Percentiles rank a stretch among this genome's conserved stretches.
Conservation (phyloP, 192 early-diverging fungal genomes). For the Coemansia sp. region DNA sequence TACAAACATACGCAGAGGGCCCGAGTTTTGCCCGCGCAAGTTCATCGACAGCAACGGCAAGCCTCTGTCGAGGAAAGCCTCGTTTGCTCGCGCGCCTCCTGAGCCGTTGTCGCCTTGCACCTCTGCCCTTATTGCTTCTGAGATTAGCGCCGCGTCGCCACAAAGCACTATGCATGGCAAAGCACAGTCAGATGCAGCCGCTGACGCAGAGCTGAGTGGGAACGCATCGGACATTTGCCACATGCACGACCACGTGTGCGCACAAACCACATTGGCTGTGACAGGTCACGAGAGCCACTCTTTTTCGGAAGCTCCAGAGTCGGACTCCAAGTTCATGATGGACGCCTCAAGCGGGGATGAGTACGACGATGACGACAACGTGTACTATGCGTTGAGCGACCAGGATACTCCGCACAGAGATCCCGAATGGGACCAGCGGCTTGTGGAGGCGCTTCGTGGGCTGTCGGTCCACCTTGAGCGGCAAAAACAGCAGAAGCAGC, state of each 20-base stretch:
- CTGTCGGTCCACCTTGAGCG: constrained; percentile 18
- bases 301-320: background rate
- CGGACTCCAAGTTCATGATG: background rate
- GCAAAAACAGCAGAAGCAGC: constrained; percentile 1
- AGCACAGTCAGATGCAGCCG: background rate
- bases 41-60: constrained; percentile 43
- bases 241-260: background rate
- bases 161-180: background rate
- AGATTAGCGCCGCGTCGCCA: background rate
- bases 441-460: constrained; percentile 36
- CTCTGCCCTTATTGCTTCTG: background rate
- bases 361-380: constrained; percentile 10
- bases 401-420: constrained; percentile 42
- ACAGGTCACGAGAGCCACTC: background rate
- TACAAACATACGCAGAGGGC: constrained; percentile 23
- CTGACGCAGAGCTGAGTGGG: background rate
- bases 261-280: constrained; percentile 1
- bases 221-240: background rate
- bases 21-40: constrained; percentile 43
- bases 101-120: constrained; percentile 13
- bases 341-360: background rate
- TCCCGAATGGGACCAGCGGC: constrained; percentile 43
- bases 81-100: background rate
- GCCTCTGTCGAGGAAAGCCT: constrained; percentile 12
- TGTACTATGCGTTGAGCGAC: constrained; percentile 38